Evolutionary conservation across 345 rosid genomes (phyloP), one percentile per base, ranked within the genome.

Genomic region (Brassica nigra): DNA sequence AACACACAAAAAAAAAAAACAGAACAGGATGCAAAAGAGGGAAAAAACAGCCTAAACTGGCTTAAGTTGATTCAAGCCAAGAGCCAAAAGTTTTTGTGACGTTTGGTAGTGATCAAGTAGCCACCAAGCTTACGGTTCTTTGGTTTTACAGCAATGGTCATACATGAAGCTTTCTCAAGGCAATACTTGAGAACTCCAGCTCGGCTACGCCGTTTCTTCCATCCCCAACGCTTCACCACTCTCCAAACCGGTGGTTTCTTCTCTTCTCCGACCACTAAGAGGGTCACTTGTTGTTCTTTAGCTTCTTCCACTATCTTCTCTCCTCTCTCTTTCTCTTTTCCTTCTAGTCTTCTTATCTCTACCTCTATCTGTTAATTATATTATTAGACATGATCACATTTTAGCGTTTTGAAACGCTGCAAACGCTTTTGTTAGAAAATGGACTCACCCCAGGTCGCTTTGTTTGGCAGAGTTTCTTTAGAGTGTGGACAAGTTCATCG

Each of bases 21-120:
- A 42, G 1, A 15, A 68, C 1, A 68, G 59, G 20, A 31, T 68
- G 61, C 20, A 4, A 52, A 64, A 4, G 16, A 15, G 28, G 62
- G 11, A 23, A 15, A 4, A 18, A 36, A 3, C 23, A 11, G 4
- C 34, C 68, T 62, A 54, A n/a, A 29, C 14, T 47, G 29, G 62
- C 37, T 61, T 76, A 4, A 67, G 14, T 2, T 11, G 4, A 8
- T 30, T 82, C 83, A 94, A 84, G 97, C 97, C 81, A 92, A 73
- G 72, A 89, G 97, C 98, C 97, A 92, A 76, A 94, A 94, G 2
- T 90, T 89, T 44, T 89, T 92, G 84, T 90, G 98, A 52, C 97
- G 86, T 73, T 92, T 92, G 18, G 97, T 94, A 73, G 98, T 92
- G 83, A 94, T 94, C 87, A 89, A 82, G 84, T 92, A 92, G 49